Evolutionary conservation across 208 protist genomes (phyloP).

Genomic region (Acanthamoeba sp.): DNA sequence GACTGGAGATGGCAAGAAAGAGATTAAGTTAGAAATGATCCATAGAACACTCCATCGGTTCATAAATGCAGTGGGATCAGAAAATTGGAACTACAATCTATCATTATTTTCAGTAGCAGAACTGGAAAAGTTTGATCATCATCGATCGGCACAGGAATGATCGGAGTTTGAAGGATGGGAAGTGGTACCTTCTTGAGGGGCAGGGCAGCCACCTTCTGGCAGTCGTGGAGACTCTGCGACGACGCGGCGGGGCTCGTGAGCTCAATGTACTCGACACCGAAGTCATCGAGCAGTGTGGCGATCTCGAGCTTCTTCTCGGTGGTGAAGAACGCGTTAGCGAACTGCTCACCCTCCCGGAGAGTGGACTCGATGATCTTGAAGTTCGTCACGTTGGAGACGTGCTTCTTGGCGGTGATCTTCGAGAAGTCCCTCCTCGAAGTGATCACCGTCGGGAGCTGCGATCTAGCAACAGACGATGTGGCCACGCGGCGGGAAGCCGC

Average conservation of each 20-base stretch:
- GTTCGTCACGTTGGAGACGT: slow-evolving; percentile 67
- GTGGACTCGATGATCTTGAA: slow-evolving; percentile 90
- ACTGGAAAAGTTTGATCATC: slow-evolving; percentile 40
- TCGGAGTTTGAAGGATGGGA: not conserved
- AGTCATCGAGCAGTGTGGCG: slow-evolving; percentile 83
- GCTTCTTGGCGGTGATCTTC: slow-evolving; percentile 44
- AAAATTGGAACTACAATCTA: slow-evolving; percentile 81
- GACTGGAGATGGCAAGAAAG: not conserved
- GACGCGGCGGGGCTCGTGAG: slow-evolving; percentile 82
- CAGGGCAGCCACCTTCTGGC: slow-evolving; percentile 57
- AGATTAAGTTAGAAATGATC: not conserved
- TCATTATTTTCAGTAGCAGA: slow-evolving; percentile 45
- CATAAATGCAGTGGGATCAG: slow-evolving; percentile 67
- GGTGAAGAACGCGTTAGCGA: slow-evolving; percentile 84
- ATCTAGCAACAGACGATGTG: slow-evolving; percentile 21
- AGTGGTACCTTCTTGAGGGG: slow-evolving; percentile 39
- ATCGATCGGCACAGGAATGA: not conserved
- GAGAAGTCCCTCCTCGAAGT: slow-evolving; percentile 34
- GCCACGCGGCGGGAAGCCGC: not conserved
- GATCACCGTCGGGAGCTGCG: not conserved
- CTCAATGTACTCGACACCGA: slow-evolving; percentile 88
- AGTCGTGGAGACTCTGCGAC: slow-evolving; percentile 81
- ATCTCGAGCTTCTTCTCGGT: slow-evolving; percentile 85
- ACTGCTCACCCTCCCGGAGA: slow-evolving; percentile 88
- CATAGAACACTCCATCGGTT: not conserved